Conservation (phyloP, 2,329 filamentous ascomycete species). For the Fusarium sp. region DNA sequence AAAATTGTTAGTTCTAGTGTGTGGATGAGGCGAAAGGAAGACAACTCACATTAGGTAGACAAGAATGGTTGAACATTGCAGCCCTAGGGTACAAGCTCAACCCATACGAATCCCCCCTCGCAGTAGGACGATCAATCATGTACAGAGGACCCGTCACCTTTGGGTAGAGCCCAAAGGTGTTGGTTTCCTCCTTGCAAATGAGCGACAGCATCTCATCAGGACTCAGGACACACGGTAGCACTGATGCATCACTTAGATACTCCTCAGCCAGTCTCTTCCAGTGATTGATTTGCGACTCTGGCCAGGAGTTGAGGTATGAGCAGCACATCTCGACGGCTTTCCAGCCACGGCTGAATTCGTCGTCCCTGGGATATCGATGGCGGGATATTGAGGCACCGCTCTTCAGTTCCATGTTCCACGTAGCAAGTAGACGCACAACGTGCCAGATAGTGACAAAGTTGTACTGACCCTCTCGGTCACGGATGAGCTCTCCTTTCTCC, state of each 20-base stretch:
- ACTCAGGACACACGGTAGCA: constrained; percentile 25
- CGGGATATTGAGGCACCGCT: neutral
- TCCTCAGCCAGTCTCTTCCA: constrained; percentile 41
- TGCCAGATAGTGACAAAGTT: constrained; percentile 47
- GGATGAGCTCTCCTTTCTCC: constrained; percentile 26
- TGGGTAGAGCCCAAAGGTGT: constrained; percentile 46
- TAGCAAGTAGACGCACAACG: constrained; percentile 44
- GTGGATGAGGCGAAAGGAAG: too few relatives aligned
- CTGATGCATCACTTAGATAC: constrained; percentile 37
- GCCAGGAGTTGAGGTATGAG: constrained; percentile 46
- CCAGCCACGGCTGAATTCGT: constrained; percentile 41
- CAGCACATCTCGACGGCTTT: constrained; percentile 43
- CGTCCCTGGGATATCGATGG: constrained; percentile 15
- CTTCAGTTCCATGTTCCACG: constrained; percentile 34
- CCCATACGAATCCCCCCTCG: constrained; percentile 43
- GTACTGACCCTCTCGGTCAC: constrained; percentile 38
- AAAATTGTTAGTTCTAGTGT: constrained; percentile 10
- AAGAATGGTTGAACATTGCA: constrained; percentile 47
- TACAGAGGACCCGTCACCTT: constrained; percentile 36
- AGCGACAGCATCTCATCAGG: constrained; percentile 38
- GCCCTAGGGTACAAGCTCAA: constrained; percentile 44
- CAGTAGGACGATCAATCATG: constrained; percentile 9
- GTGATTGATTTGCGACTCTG: constrained; percentile 39
- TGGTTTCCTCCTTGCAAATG: constrained; percentile 47
- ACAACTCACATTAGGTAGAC: constrained; percentile 46